Evolutionary conservation across 2,329 filamentous ascomycete species (phyloP), one percentile per base, ranked within the genome.

Genomic region (Lachnellula occidentalis): DNA sequence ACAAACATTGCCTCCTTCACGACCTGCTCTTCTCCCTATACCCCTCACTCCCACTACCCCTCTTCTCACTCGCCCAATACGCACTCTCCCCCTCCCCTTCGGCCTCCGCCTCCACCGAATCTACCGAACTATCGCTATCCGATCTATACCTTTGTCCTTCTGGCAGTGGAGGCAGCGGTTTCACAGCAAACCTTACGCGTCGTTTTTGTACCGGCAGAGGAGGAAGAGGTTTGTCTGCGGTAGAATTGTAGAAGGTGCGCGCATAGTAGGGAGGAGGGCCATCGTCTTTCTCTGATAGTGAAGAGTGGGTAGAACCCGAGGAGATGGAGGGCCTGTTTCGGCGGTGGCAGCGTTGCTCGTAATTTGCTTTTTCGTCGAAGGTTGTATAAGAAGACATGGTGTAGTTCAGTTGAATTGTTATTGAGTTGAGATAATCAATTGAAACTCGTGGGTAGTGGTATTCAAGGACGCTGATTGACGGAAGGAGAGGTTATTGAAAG

Each of bases 111-210:
- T 52, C 49, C 21, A 39, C 37, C 50, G 47, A 58, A 49, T 55
- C 52, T 19, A 50, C 34, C 21, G 43, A 27, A 27, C 11, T 11
- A 17, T 50, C 47, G 34, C 27, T 48, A 8, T 37, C 48, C 21
- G 22, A 15, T 21, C 34, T 52, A 27, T 14, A 34, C 50, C 15
- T 22, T 27, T 41, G 9, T 24, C 24, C 37, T 45, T 49, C 43
- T 34, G n/a, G 34, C 31, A 48, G 21, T 39, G 56, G 50, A 15
- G 58, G 52, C 34, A 61, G 50, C 5, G 56, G 54, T 27, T 58
- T 61, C 39, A 58, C 50, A 9, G 50, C 41, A 22, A 58, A 58
- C 21, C 51, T 31, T 43, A 61, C 57, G 42, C 41, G 52, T 41
- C 51, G 34, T 21, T 53, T 37, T 17, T 24, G 4, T 5, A n/a